Evolutionary conservation across 1,139 yeast species (phyloP).

Genomic region (Suhomyces yuchorum): DNA sequence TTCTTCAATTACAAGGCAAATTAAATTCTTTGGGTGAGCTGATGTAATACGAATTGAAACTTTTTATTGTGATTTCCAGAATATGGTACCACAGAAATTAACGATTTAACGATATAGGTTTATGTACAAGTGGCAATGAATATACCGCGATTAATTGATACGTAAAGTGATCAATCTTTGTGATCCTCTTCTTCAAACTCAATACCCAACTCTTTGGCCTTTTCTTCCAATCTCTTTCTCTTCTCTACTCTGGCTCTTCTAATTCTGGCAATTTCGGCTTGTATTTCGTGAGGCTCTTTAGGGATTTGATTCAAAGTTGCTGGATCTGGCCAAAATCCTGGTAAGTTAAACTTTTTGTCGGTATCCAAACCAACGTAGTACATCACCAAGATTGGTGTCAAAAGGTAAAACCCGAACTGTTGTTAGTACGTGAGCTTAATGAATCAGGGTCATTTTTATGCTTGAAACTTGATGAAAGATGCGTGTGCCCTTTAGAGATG

Average conservation of each 20-base stretch:
- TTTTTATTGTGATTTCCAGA: not conserved
- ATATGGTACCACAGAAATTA: not conserved
- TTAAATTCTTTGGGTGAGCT: not conserved
- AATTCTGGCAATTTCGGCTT: conserved; percentile 88
- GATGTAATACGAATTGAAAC: not conserved
- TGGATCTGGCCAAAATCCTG: conserved; percentile 99
- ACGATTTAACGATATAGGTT: conserved; percentile 1
- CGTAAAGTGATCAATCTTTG: not conserved
- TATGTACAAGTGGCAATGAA: conserved; percentile 3
- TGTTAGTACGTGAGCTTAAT: conserved; percentile 6
- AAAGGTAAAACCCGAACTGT: conserved; percentile 81
- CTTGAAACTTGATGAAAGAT: too few species aligned
- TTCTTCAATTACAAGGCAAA: not conserved
- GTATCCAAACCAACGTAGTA: conserved; percentile 89
- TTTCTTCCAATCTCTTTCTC: conserved; percentile 72
- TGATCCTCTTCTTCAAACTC: conserved; percentile 35
- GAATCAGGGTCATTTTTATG: not conserved
- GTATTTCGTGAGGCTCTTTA: conserved; percentile 88
- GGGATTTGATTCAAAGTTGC: conserved; percentile 87
- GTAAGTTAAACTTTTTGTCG: conserved; percentile 82
- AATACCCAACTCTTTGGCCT: conserved; percentile 68
- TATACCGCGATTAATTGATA: not conserved
- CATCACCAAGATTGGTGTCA: conserved; percentile 88
- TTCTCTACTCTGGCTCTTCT: conserved; percentile 72
- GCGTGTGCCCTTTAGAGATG: too few species aligned